These are phyloP conservation scores for Xylariaceae sp. DNA, from an alignment of 2,329 filamentous ascomycete genomes.

Conservation along the genomic window DNA sequence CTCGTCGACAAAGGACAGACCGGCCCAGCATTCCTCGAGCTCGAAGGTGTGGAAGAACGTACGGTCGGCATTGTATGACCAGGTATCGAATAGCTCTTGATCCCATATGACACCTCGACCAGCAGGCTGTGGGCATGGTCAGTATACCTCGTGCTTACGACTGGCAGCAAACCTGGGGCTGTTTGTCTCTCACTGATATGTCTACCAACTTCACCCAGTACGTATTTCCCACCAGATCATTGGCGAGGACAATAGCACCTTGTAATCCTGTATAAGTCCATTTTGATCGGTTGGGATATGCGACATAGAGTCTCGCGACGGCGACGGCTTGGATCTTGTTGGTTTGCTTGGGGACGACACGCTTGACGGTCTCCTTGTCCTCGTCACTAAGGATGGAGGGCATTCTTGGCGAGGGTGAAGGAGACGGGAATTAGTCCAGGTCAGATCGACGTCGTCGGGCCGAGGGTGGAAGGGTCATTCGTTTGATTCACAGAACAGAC, in stretches of 20 bases:
- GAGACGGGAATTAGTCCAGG: not conserved
- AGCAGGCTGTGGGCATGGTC: slow-evolving; percentile 49
- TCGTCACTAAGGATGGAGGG: slow-evolving; percentile 75
- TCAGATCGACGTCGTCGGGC: slow-evolving; percentile 3
- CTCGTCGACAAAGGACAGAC: slow-evolving; percentile 88
- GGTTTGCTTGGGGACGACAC: slow-evolving; percentile 82
- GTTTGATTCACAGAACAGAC: slow-evolving; percentile 14
- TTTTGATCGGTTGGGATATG: slow-evolving; percentile 76
- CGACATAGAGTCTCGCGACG: slow-evolving; percentile 88
- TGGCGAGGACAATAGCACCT: slow-evolving; percentile 83
- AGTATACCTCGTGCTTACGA: slow-evolving; percentile 1
- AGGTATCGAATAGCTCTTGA: slow-evolving; percentile 94
- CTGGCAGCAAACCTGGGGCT: slow-evolving; percentile 1
- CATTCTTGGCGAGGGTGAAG: slow-evolving; percentile 38
- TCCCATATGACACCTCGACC: slow-evolving; percentile 90
- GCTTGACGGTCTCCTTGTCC: slow-evolving; percentile 94
- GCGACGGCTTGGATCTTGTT: slow-evolving; percentile 98
- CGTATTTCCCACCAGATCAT: slow-evolving; percentile 90
- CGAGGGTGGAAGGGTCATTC: slow-evolving; percentile 14
- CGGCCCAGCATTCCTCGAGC: slow-evolving; percentile 84
- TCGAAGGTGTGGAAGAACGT: slow-evolving; percentile 98
- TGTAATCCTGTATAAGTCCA: slow-evolving; percentile 95
- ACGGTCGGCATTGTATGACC: slow-evolving; percentile 92
- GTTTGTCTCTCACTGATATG: slow-evolving; percentile 65
- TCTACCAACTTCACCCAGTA: slow-evolving; percentile 98